phyloP scores from a whole-genome alignment of 2,329 filamentous ascomycete species.

The Pseudogymnoascus sp. region DNA sequence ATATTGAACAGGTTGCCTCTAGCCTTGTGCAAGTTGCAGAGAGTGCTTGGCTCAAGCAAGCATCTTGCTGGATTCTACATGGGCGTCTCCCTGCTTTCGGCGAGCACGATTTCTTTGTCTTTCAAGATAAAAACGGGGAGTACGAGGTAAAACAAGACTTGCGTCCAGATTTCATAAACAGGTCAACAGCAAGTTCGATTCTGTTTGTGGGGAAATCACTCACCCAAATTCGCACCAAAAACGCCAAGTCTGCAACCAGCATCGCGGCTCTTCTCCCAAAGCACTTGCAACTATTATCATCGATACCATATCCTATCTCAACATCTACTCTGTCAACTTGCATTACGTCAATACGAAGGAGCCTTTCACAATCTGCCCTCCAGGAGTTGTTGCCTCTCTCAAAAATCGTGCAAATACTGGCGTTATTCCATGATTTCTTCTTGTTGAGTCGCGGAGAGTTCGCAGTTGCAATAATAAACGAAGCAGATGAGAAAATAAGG shows the following conservation, averaged over 20 bases:
- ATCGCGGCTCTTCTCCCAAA: constrained; percentile 48
- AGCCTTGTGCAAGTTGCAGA: constrained; percentile 72
- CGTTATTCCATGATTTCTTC: constrained; percentile 76
- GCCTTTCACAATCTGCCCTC: constrained; percentile 74
- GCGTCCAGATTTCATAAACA: constrained; percentile 71
- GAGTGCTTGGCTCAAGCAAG: constrained; percentile 82
- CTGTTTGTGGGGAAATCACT: constrained; percentile 85
- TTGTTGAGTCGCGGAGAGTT: constrained; percentile 86
- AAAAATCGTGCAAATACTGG: constrained; percentile 68
- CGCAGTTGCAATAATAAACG: constrained; percentile 73
- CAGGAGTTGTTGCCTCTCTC: constrained; percentile 72
- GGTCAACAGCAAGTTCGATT: constrained; percentile 69
- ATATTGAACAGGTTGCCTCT: constrained; percentile 70
- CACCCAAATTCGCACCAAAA: constrained; percentile 65
- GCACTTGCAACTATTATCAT: constrained; percentile 62
- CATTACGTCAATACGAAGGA: constrained; percentile 68
- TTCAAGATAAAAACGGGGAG: constrained; percentile 38
- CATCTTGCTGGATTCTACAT: constrained; percentile 85
- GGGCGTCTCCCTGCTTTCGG: constrained; percentile 73
- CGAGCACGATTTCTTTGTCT: constrained; percentile 77
- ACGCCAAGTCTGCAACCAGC: constrained; percentile 27
- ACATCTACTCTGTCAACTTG: constrained; percentile 60
- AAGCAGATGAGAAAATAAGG: constrained; percentile 74
- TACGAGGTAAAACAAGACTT: constrained; percentile 53
- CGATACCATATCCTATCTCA: constrained; percentile 65